Evolutionary conservation across 2,329 filamentous ascomycete genomes (phyloP).

Genomic region (Gyromitra esculenta): DNA sequence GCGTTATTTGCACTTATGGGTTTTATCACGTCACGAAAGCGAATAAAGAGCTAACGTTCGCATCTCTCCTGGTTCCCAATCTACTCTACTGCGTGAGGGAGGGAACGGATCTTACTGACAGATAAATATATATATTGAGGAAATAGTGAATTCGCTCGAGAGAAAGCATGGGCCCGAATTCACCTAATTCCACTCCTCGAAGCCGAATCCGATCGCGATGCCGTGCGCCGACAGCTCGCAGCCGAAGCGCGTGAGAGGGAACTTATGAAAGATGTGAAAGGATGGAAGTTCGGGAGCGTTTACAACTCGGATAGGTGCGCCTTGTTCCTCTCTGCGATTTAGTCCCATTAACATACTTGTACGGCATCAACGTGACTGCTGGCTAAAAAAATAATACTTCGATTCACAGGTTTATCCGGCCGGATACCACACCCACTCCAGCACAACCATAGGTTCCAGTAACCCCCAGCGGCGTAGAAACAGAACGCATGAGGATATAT

Average conservation of each 20-base stretch:
- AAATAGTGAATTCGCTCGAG: slow-evolving; percentile 84
- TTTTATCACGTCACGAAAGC: slow-evolving; percentile 87
- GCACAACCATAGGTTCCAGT: slow-evolving; percentile 59
- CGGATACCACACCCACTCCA: slow-evolving; percentile 81
- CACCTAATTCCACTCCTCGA: slow-evolving; percentile 92
- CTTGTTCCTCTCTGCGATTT: slow-evolving; percentile 29
- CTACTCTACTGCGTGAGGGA: not conserved
- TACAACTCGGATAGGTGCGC: slow-evolving; percentile 89
- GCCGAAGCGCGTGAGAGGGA: slow-evolving; percentile 91
- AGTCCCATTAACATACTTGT: not conserved
- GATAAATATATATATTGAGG: not conserved
- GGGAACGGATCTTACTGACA: slow-evolving; percentile 12
- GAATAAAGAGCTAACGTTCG: slow-evolving; percentile 90
- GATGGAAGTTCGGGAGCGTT: slow-evolving; percentile 66
- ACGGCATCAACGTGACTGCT: not conserved
- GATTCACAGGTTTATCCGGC: slow-evolving; percentile 75
- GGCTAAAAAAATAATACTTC: slow-evolving; percentile 33
- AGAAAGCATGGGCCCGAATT: slow-evolving; percentile 98
- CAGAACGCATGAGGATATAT: slow-evolving; percentile 14
- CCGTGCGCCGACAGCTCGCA: slow-evolving; percentile 84
- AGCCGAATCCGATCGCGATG: slow-evolving; percentile 95
- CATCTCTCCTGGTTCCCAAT: slow-evolving; percentile 52
- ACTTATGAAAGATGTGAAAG: slow-evolving; percentile 79
- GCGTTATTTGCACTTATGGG: slow-evolving; percentile 83
- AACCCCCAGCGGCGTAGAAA: not conserved